phyloP scores from a whole-genome alignment of 305 asterid species.

The Fraxinus paxiana region DNA sequence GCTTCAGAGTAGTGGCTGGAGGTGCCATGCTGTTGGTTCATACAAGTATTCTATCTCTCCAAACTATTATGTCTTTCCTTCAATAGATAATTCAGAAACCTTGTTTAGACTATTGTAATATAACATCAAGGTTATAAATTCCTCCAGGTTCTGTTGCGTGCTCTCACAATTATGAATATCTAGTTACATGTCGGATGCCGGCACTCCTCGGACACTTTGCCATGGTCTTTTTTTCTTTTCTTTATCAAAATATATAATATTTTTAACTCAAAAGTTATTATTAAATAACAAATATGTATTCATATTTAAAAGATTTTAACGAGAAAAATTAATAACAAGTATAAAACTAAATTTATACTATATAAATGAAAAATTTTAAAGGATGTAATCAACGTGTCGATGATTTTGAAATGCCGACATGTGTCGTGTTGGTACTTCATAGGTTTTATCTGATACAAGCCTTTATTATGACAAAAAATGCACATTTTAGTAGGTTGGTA shows the following conservation, averaged over 20 bases:
- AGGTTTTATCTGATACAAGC: conserved; percentile 1
- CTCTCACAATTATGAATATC: not conserved
- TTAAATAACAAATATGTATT: too few relatives aligned
- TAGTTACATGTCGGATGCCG: not conserved
- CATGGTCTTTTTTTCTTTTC: not conserved
- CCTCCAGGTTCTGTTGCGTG: not conserved
- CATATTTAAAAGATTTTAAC: too few relatives aligned
- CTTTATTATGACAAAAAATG: conserved; percentile 1
- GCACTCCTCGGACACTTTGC: not conserved
- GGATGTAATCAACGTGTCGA: too few relatives aligned
- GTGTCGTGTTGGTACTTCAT: too few relatives aligned
- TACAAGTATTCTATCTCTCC: conserved; percentile 57
- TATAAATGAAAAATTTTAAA: too few relatives aligned
- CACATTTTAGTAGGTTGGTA: not conserved
- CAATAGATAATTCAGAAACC: not conserved
- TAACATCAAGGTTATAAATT: not conserved
- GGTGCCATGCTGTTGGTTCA: conserved; percentile 92
- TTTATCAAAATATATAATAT: too few relatives aligned
- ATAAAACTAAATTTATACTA: too few relatives aligned
- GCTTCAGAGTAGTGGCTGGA: conserved; percentile 63
- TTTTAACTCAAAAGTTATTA: too few relatives aligned
- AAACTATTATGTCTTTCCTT: conserved; percentile 14
- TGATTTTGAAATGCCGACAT: too few relatives aligned
- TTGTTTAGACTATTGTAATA: not conserved
- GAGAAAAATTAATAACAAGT: too few relatives aligned